phyloP scores from a whole-genome alignment of 352 stramenopile species.

The Pythium phragmiticola region DNA sequence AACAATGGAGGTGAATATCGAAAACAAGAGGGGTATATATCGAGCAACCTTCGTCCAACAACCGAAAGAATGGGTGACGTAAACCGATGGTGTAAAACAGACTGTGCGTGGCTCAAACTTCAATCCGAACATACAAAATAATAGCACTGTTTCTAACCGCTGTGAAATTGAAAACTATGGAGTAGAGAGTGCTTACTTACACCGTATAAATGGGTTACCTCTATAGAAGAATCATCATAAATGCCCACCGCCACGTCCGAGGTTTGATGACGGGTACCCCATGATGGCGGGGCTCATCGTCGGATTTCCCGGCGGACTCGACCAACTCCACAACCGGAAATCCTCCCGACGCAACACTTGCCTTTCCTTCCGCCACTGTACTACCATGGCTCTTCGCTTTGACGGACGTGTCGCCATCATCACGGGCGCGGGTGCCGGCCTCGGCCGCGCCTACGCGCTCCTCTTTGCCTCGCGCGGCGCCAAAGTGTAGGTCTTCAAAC shows the following conservation, averaged over 20 bases:
- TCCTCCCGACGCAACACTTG: constrained; percentile 11
- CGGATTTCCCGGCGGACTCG: constrained; percentile 14
- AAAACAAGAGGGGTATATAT: neutral
- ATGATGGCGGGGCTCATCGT: constrained; percentile 1
- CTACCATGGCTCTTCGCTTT: constrained; percentile 54
- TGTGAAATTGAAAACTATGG: too few species aligned
- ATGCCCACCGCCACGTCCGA: too few species aligned
- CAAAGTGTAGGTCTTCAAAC: constrained; percentile 67
- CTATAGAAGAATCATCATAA: too few species aligned
- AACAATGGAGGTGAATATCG: constrained; percentile 6
- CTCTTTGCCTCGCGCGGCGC: constrained; percentile 71
- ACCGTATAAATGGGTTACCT: too few species aligned
- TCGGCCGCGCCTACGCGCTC: constrained; percentile 75
- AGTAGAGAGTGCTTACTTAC: too few species aligned
- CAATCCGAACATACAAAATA: constrained; percentile 16
- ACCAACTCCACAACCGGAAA: constrained; percentile 17
- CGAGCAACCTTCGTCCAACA: constrained; percentile 6
- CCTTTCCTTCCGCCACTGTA: neutral
- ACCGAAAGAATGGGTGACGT: constrained; percentile 18
- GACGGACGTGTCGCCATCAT: constrained; percentile 78
- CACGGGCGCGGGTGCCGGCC: constrained; percentile 69
- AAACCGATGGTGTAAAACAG: constrained; percentile 35
- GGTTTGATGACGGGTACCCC: too few species aligned
- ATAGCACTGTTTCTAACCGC: constrained; percentile 4
- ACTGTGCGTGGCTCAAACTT: constrained; percentile 18